phyloP scores from a whole-genome alignment of 305 asterid species.

The Solanum chacoense region DNA sequence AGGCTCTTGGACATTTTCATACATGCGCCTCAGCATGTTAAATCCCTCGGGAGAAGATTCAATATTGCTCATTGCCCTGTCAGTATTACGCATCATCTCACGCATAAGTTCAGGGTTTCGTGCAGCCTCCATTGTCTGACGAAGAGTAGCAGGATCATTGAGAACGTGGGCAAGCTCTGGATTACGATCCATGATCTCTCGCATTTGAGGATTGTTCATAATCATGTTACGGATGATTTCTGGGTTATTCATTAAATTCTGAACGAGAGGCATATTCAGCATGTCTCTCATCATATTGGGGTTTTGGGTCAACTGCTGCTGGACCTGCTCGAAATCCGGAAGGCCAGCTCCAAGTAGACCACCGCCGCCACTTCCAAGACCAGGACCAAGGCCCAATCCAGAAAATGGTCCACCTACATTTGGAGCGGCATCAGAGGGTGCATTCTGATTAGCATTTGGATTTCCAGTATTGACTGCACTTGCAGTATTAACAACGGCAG shows the following conservation, averaged over 20 bases:
- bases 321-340: slow-evolving; percentile 32
- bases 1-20: slow-evolving; percentile 45
- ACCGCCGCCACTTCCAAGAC: slow-evolving; percentile 28
- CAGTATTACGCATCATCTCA: slow-evolving; percentile 44
- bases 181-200: slow-evolving; percentile 40
- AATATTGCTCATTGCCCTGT: slow-evolving; percentile 43
- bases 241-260: slow-evolving; percentile 38
- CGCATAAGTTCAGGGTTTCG: slow-evolving; percentile 48
- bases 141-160: slow-evolving; percentile 37
- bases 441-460: slow-evolving; percentile 17
- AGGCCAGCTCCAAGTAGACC: slow-evolving; percentile 32
- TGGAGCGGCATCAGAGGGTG: slow-evolving; percentile 21
- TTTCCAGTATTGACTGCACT: slow-evolving; percentile 19
- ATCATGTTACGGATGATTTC: slow-evolving; percentile 35
- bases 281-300: slow-evolving; percentile 44
- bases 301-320: slow-evolving; percentile 34
- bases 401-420: slow-evolving; percentile 24
- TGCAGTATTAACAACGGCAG: slow-evolving; percentile 21
- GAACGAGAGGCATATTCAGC: slow-evolving; percentile 32
- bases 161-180: slow-evolving; percentile 42
- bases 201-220: slow-evolving; percentile 47
- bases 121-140: slow-evolving; percentile 51
- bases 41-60: slow-evolving; percentile 47
- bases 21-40: slow-evolving; percentile 48
- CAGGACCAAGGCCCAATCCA: slow-evolving; percentile 31